Base-by-base conservation (phyloP, 1,284 basidiomycete genomes). In the Puccinia polysora region DNA sequence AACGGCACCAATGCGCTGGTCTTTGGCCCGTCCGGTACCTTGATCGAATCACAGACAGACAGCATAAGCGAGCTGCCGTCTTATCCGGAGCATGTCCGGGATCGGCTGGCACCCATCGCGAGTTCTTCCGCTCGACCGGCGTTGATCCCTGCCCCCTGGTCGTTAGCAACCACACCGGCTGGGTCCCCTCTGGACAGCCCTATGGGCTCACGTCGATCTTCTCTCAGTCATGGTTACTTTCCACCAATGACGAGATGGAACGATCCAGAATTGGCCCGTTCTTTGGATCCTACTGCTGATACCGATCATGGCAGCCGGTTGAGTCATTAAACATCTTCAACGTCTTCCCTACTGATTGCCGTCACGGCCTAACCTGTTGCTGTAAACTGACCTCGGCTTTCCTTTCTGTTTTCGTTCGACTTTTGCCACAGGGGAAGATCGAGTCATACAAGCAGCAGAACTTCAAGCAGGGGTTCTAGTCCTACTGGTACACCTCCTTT, bases 11-110 rank as follows among this genome's bases (percentile, higher is more conserved):
- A 59, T 30, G 36, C 56, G 1, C 80, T 87, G 6, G 81, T 88
- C 8, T 85, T 87, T 58, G 86, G 85, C 28, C 75, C 76, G 43
- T 78, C 78, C 18, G 78, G 77, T 14, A 77, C 75, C 14, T 30
- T 59, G 1, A 20, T 23, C 14, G n/a, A 34, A 15, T 77, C 79
- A 12, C 80, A 80, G 32, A 63, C 43, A n/a, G 63, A 63, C 43
- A 20, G 45, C 53, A 20, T 88, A 58, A 77, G 84, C 70, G 88
- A 91, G 77, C 84, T 93, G 14, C 93, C 90, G 0, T 89, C 88
- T 74, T 96, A 95, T 80, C 85, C 83, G 23, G 86, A 90, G 63
- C 92, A 96, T 80, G 86, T 96, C 12, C 86, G 89, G 56, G 92
- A 96, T 79, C 85, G 92, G 40, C 86, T 96, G 45, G 90, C 92